Percentiles rank a stretch among this genome's conserved stretches.
These are phyloP conservation scores for Fusarium albosuccineum DNA, from an alignment of 2,329 filamentous ascomycete genomes.

Conservation along the genomic window DNA sequence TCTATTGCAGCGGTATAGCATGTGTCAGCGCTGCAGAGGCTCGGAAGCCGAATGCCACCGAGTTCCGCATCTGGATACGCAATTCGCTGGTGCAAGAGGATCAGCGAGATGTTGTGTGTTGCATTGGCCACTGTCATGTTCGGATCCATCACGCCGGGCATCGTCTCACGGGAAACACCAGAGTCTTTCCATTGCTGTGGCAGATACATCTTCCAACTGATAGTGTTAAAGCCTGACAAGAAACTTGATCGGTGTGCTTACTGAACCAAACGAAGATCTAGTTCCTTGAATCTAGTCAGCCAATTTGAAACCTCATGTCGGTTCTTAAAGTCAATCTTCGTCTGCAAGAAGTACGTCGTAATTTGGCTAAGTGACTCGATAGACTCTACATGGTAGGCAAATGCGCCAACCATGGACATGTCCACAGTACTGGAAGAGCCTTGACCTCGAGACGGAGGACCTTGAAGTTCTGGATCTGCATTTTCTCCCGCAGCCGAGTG, in stretches of 20 bases:
- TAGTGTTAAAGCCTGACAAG: background rate
- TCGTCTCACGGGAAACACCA: slow-evolving; percentile 38
- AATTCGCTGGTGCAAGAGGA: slow-evolving; percentile 61
- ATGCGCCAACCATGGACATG: slow-evolving; percentile 57
- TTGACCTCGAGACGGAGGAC: background rate
- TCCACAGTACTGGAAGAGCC: slow-evolving; percentile 20
- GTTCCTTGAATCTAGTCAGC: slow-evolving; percentile 61
- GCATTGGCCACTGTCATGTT: slow-evolving; percentile 62
- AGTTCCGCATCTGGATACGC: slow-evolving; percentile 47
- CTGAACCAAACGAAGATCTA: slow-evolving; percentile 59
- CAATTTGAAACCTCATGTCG: slow-evolving; percentile 54
- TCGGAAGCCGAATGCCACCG: slow-evolving; percentile 45
- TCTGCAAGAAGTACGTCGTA: slow-evolving; percentile 59
- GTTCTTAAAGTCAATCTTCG: slow-evolving; percentile 54
- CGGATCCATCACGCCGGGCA: slow-evolving; percentile 56
- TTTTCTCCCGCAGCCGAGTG: background rate
- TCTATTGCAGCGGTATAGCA: slow-evolving; percentile 60
- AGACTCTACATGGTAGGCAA: slow-evolving; percentile 60
- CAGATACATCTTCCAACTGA: slow-evolving; percentile 58
- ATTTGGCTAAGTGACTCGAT: slow-evolving; percentile 60
- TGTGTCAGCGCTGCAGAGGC: slow-evolving; percentile 60
- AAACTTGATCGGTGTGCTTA: slow-evolving; percentile 15
- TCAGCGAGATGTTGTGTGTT: slow-evolving; percentile 63
- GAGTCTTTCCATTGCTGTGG: slow-evolving; percentile 56
- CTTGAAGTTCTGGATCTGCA: background rate